These are phyloP conservation scores for Nicotiana benthamiana DNA, from an alignment of 257 asterid genomes.

Conservation along the genomic window DNA sequence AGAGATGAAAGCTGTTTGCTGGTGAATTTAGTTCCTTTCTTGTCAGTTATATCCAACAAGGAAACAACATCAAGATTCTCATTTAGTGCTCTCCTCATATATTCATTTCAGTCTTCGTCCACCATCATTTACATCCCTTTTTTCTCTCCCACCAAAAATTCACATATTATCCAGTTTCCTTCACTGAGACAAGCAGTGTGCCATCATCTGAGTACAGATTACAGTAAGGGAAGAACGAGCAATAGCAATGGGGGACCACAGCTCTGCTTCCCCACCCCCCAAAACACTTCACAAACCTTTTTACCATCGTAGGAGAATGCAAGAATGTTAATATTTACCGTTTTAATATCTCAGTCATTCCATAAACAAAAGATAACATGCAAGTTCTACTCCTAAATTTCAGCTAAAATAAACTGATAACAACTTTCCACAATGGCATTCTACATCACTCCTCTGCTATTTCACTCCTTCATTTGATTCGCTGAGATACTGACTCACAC, in stretches of 20 bases:
- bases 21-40: not conserved
- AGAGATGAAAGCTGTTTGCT: not conserved
- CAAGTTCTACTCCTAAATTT: not conserved
- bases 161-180: not conserved
- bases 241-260: not conserved
- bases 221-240: not conserved
- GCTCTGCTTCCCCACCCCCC: not conserved
- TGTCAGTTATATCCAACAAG: not conserved
- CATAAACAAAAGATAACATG: not conserved
- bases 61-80: not conserved
- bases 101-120: not conserved
- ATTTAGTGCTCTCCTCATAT: not conserved
- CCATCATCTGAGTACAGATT: not conserved
- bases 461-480: not conserved
- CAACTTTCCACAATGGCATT: not conserved
- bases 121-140: not conserved
- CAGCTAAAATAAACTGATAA: not conserved
- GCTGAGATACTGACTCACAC: not conserved
- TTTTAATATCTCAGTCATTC: not conserved
- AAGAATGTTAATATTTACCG: not conserved
- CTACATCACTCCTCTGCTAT: not conserved
- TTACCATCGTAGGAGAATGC: not conserved
- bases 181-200: not conserved
- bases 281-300: not conserved
- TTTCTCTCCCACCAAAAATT: not conserved